phyloP scores from a whole-genome alignment of 1,139 yeast species.

The Pichia sp. region DNA sequence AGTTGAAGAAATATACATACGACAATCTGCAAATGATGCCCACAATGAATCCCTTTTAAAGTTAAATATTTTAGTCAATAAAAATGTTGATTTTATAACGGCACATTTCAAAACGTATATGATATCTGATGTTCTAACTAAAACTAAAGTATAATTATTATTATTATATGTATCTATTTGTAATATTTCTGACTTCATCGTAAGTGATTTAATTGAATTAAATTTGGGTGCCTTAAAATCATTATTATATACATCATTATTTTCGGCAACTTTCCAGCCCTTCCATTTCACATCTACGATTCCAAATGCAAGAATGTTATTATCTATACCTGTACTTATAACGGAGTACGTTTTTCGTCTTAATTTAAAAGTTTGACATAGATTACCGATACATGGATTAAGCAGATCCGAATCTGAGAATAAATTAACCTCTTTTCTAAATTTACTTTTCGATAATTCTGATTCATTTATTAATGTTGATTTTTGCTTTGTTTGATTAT shows the following conservation, averaged over 20 bases:
- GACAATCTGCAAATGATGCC: slow-evolving; percentile 14
- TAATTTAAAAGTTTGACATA: background rate
- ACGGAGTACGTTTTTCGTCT: background rate
- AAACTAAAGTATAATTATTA: background rate
- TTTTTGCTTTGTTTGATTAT: too few relatives aligned
- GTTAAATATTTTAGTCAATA: slow-evolving; percentile 6
- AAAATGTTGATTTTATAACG: background rate
- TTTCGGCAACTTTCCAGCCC: slow-evolving; percentile 6
- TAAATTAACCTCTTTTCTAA: too few relatives aligned
- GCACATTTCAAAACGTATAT: slow-evolving; percentile 2
- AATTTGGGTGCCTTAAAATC: slow-evolving; percentile 1
- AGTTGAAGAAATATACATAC: slow-evolving; percentile 22
- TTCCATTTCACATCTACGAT: slow-evolving; percentile 6
- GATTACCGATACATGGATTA: slow-evolving; percentile 2
- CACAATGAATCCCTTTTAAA: slow-evolving; percentile 8
- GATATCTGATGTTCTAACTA: slow-evolving; percentile 1
- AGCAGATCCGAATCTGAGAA: background rate
- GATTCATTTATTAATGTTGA: too few relatives aligned
- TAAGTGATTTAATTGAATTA: background rate
- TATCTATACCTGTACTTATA: slow-evolving; percentile 1
- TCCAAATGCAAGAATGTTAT: slow-evolving; percentile 6
- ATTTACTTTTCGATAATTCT: too few relatives aligned
- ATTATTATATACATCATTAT: background rate
- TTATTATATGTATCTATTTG: slow-evolving; percentile 1
- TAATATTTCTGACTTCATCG: slow-evolving; percentile 1